Percentiles rank a stretch among this genome's conserved stretches.
Evolutionary conservation across 192 early-diverging fungal species (phyloP).

Genomic region (Linnemannia exigua): DNA sequence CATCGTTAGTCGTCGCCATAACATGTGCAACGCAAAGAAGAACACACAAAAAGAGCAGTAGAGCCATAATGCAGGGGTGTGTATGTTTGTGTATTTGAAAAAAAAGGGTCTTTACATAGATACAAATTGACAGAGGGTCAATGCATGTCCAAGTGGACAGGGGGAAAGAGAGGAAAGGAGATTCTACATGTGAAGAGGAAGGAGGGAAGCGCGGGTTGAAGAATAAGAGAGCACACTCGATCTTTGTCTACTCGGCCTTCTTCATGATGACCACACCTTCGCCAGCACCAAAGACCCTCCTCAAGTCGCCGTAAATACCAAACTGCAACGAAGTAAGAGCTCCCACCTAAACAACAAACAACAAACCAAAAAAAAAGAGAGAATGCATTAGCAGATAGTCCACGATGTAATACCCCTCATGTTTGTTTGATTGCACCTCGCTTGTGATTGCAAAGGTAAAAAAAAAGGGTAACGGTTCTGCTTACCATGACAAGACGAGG

Average conservation of each 20-base stretch:
- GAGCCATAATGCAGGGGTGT: neutral
- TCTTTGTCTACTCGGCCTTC: neutral
- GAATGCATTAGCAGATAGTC: neutral
- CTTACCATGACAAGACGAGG: constrained; percentile 71
- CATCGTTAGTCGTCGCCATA: too few species aligned
- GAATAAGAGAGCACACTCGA: neutral
- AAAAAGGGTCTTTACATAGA: neutral
- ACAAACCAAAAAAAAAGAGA: neutral
- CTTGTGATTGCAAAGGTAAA: neutral
- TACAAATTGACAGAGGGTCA: neutral
- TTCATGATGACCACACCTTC: constrained; percentile 64
- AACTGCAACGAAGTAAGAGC: constrained; percentile 73
- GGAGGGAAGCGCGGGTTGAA: neutral
- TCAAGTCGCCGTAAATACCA: constrained; percentile 72
- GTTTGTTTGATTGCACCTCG: too few species aligned
- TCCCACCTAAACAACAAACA: constrained; percentile 35
- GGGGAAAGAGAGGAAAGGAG: neutral
- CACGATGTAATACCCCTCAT: neutral
- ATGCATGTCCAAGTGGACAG: neutral
- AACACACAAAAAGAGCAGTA: neutral
- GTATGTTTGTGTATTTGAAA: constrained; percentile 1
- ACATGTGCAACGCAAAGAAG: neutral
- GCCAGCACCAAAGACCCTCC: constrained; percentile 67
- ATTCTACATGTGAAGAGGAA: neutral
- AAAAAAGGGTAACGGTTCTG: neutral